Conservation (phyloP, 345 rosid species). For the Gossypium bickii region DNA sequence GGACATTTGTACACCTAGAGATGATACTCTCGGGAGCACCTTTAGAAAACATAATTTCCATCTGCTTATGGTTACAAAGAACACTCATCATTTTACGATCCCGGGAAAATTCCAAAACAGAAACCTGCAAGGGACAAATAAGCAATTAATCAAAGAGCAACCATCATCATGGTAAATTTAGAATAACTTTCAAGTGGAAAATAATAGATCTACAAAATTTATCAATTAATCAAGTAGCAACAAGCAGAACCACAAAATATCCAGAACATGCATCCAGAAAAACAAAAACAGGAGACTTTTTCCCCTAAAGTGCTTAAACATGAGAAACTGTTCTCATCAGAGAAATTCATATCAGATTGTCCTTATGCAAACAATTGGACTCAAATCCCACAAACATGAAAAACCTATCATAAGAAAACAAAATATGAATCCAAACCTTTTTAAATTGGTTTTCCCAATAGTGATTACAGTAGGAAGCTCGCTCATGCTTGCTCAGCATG, state of each 20-base stretch:
- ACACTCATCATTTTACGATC: conserved; percentile 99
- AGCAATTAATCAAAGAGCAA: not conserved
- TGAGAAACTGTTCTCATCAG: not conserved
- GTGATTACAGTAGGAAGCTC: conserved; percentile 97
- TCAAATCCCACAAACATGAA: not conserved
- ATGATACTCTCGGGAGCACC: conserved; percentile 97
- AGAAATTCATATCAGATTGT: not conserved
- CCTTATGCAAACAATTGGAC: conserved; percentile 1
- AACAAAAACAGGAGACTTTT: not conserved
- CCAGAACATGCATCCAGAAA: not conserved
- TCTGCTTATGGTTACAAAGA: conserved; percentile 76
- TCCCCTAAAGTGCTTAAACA: not conserved
- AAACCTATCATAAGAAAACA: conserved; percentile 10
- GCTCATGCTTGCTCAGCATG: conserved; percentile 92
- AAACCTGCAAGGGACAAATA: conserved; percentile 53
- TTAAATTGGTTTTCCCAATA: conserved; percentile 90
- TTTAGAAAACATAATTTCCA: conserved; percentile 74
- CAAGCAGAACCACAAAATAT: not conserved
- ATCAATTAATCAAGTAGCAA: not conserved
- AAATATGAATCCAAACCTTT: conserved; percentile 56
- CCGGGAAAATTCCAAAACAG: conserved; percentile 87
- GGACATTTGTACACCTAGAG: conserved; percentile 75
- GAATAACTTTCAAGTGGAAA: not conserved
- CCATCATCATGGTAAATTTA: not conserved
- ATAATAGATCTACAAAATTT: not conserved